phyloP scores from a whole-genome alignment of 805 yeast species.

The Monosporozyma solicola region DNA sequence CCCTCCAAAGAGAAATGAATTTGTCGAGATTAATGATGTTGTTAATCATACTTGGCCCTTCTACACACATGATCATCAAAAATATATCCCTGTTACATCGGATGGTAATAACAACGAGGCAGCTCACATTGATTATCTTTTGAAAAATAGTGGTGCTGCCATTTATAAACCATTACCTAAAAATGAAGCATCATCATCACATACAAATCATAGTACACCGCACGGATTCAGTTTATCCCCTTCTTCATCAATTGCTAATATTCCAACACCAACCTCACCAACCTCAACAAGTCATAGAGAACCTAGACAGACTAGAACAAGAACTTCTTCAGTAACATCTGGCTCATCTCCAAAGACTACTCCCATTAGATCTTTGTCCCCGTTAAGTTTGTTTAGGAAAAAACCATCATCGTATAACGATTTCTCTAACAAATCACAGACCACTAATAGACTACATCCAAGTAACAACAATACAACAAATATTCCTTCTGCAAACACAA shows the following conservation, averaged over 20 bases:
- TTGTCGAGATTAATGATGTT: slow-evolving; percentile 54
- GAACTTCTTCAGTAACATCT: slow-evolving; percentile 5
- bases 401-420: slow-evolving; percentile 5
- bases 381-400: slow-evolving; percentile 23
- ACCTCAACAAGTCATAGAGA: neutral
- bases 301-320: slow-evolving; percentile 4
- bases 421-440: neutral
- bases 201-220: neutral
- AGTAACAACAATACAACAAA: neutral
- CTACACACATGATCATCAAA: slow-evolving; percentile 47
- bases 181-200: neutral
- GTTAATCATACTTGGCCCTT: slow-evolving; percentile 89
- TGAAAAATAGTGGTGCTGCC: slow-evolving; percentile 14
- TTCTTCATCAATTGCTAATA: neutral
- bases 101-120: neutral
- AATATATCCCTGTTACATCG: neutral
- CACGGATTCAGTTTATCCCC: slow-evolving; percentile 4
- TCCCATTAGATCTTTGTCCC: slow-evolving; percentile 21
- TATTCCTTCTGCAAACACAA: neutral
- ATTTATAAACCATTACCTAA: slow-evolving; percentile 11
- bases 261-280: neutral
- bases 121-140: slow-evolving; percentile 1
- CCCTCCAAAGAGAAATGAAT: slow-evolving; percentile 73
- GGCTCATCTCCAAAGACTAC: neutral
- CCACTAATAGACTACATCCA: neutral